phyloP scores from a whole-genome alignment of 2,329 filamentous ascomycete genomes.

The Colletotrichum simmondsii region DNA sequence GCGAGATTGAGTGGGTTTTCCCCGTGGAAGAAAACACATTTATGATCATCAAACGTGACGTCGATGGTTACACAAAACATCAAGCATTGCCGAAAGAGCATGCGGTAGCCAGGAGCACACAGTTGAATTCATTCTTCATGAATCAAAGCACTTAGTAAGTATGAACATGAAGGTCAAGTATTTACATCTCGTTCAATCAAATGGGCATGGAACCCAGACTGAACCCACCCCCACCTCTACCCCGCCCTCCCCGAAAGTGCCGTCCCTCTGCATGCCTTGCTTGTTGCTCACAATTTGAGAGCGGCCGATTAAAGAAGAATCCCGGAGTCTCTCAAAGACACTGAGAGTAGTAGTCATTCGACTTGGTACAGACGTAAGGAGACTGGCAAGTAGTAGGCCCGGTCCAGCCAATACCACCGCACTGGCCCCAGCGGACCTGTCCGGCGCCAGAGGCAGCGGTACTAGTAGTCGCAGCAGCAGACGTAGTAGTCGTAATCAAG shows the following conservation, averaged over 20 bases:
- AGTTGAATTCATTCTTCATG: neutral
- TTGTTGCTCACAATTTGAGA: no score
- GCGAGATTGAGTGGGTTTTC: neutral
- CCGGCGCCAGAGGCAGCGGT: slow-evolving; percentile 18
- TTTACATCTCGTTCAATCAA: neutral
- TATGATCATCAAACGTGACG: neutral
- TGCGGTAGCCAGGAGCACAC: neutral
- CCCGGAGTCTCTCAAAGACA: slow-evolving; percentile 23
- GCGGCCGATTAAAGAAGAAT: neutral
- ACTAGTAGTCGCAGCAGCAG: slow-evolving; percentile 22
- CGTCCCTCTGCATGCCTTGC: neutral
- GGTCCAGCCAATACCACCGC: slow-evolving; percentile 35
- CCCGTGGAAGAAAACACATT: neutral
- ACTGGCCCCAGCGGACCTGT: slow-evolving; percentile 37
- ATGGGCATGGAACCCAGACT: neutral
- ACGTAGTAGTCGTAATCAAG: slow-evolving; percentile 4
- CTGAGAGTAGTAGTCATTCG: slow-evolving; percentile 39
- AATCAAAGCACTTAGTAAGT: neutral
- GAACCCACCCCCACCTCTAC: neutral
- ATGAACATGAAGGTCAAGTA: neutral
- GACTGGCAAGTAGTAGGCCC: slow-evolving; percentile 35
- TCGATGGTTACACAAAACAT: neutral
- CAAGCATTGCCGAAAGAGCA: neutral
- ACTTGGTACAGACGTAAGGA: slow-evolving; percentile 31
- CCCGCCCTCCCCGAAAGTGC: neutral